Base-by-base conservation (phyloP, 345 rosid genomes). In the Bruguiera parviflora region DNA sequence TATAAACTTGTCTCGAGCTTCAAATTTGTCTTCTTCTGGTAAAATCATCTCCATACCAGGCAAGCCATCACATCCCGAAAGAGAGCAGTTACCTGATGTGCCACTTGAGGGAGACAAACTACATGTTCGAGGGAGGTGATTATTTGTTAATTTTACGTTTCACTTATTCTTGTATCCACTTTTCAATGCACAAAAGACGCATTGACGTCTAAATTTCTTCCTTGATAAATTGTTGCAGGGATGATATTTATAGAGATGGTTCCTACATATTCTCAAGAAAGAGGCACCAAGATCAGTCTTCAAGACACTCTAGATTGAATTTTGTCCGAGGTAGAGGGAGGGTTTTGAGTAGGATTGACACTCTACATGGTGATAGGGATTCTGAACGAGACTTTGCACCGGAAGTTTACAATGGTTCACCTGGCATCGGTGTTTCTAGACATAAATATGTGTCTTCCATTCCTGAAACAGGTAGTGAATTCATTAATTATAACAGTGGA, bases 81-180 rank as follows among this genome's bases (percentile, higher is more conserved):
- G 90, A 78, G 92, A 83, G 8, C 82, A 89, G 73, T 70, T 85
- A 64, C 83, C 85, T 73, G 87, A 88, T 83, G 73, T 79, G 64
- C 72, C 87, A 27, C 74, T 80, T 66, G 91, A 84, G 60, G 81
- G 77, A 35, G 85, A 80, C 53, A 84, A 71, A 73, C 71, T 81
- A 63, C 76, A 73, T 66, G 73, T 67, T 69, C 85, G 85, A 87
- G 91, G 87, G 85, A 87, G 98, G 96, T 92, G 89, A 88, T 82
- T 77, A 81, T 80, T 78, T 57, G 71, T 73, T 69, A 53, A 60
- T 33, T 33, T 33, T 33, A 39, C 28, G 67, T 49, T 2, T 31
- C 35, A 46, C 49, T 69, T 68, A 67, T 31, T 70, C 49, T 74
- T 43, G 39, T 49, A 52, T 66, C 18, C 58, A 22, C 22, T 21